Evolutionary conservation across 139 green algal species (phyloP).

Genomic region (Haematococcus sp.): DNA sequence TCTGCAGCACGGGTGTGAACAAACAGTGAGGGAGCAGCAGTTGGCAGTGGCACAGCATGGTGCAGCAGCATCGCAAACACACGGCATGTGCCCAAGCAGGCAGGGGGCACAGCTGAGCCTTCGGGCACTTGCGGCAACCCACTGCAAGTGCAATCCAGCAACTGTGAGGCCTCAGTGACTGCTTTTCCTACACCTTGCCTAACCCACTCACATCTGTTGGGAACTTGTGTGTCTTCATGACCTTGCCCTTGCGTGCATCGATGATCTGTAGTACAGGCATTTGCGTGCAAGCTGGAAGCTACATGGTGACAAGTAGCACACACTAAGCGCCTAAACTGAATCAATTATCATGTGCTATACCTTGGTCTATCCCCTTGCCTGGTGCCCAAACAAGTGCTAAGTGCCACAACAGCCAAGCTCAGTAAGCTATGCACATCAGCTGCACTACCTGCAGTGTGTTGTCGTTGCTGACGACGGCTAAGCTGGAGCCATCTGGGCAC

Average conservation of each 20-base stretch:
- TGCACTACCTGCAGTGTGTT: slow-evolving; percentile 7
- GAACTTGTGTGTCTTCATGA: slow-evolving; percentile 12
- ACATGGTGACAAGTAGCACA: too few relatives aligned
- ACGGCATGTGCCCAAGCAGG: not conserved
- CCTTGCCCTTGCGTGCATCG: slow-evolving; percentile 24
- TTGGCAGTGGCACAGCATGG: not conserved
- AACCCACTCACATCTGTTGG: not conserved
- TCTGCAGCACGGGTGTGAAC: slow-evolving; percentile 12
- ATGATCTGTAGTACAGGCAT: slow-evolving; percentile 17
- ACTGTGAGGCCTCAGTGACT: too few relatives aligned
- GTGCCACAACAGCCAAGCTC: too few relatives aligned
- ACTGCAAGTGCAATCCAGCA: too few relatives aligned
- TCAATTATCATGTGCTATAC: too few relatives aligned
- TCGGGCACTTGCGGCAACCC: not conserved
- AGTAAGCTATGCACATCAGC: too few relatives aligned
- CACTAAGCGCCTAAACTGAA: too few relatives aligned
- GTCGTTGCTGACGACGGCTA: slow-evolving; percentile 20
- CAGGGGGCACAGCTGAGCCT: not conserved
- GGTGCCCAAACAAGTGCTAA: too few relatives aligned
- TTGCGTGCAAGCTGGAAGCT: too few relatives aligned
- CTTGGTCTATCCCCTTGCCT: too few relatives aligned
- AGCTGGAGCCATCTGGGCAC: slow-evolving; percentile 21
- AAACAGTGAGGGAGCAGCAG: not conserved
- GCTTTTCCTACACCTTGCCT: not conserved
- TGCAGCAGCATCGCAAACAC: too few relatives aligned